Percentiles rank a stretch among this genome's conserved stretches.
Evolutionary conservation across 306 rosid species (phyloP).

Genomic region (Geum urbanum): DNA sequence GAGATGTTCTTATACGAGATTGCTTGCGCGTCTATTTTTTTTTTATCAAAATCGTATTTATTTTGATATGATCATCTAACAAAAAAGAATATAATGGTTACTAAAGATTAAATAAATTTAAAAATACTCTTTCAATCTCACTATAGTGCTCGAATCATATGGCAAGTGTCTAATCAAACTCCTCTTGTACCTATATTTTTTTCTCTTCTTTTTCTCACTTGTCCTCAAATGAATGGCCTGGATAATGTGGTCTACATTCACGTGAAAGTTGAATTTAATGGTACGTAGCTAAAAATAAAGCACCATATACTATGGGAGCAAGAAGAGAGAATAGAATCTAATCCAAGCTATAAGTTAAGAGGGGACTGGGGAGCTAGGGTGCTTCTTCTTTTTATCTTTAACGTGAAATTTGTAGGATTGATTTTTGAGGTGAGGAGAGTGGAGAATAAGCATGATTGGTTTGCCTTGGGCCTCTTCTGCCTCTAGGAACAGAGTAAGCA

Average conservation of each 20-base stretch:
- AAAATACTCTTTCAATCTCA: no score
- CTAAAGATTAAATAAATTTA: no score
- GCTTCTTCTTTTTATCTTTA: not conserved
- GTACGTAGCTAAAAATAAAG: not conserved
- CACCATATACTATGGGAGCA: not conserved
- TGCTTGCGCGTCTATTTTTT: no score
- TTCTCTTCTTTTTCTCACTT: not conserved
- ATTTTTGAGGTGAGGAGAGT: not conserved
- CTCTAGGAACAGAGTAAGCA: not conserved
- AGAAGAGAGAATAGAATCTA: conserved; percentile 6
- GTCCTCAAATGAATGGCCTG: not conserved
- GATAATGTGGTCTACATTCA: not conserved
- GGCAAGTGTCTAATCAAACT: not conserved
- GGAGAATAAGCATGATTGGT: conserved; percentile 2
- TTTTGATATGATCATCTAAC: no score
- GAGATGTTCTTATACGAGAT: no score
- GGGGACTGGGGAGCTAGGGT: not conserved
- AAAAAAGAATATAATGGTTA: no score
- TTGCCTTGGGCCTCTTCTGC: not conserved
- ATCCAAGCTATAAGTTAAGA: not conserved
- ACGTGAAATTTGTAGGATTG: not conserved
- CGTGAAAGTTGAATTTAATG: not conserved
- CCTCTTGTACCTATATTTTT: not conserved
- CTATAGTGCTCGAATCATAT: not conserved
- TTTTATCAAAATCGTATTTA: no score